Base-by-base conservation (phyloP, 208 protist genomes). In the Trichomonas gallinae region DNA sequence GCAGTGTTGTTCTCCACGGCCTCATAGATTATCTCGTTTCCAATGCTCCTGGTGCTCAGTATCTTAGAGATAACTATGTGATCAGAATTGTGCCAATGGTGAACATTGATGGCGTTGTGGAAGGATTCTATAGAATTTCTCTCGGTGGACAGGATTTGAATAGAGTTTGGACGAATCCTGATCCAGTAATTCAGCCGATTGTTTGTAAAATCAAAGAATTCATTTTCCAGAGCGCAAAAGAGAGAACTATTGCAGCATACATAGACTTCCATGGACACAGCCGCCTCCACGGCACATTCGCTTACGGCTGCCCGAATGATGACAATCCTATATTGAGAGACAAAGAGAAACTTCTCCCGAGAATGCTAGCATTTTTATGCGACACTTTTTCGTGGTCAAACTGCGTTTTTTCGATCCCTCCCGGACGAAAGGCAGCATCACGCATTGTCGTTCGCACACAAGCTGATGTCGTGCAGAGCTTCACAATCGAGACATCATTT, bases 1-100 rank as follows among this genome's bases (percentile, higher is more conserved):
- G 98, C 0, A 98, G 98, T 96, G 99, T 98, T 98, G 98, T 99
- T 82, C 98, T 99, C 98, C 97, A 99, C 44, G 99, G 99, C 10
- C 26, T 93, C 15, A 93, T 93, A 58, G 87, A 93, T 58, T 48
- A 44, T 17, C 31, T 93, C 8, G 17, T 51, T 38, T 58, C 44
- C 15, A 34, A 34, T 10, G 13, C 42, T 58, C 40, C 44, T 58
- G 44, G 13, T 15, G 40, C 87, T 10, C 11, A 48, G 38, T 38
- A 34, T 58, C 26, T 93, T 38, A 8, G 42, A 8, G 87, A 93
- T 34, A 51, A 17, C 0, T 42, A 38, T 51, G 26, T 51, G 0
- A 38, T 93, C 0, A 51, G 26, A 36, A 93, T 93, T 6, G 44
- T 93, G 26, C 87, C 87, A 34, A 93, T 93, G 87, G 44, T 93